Conservation (phyloP, 805 yeast genomes). For the Ogataea siamensis region DNA sequence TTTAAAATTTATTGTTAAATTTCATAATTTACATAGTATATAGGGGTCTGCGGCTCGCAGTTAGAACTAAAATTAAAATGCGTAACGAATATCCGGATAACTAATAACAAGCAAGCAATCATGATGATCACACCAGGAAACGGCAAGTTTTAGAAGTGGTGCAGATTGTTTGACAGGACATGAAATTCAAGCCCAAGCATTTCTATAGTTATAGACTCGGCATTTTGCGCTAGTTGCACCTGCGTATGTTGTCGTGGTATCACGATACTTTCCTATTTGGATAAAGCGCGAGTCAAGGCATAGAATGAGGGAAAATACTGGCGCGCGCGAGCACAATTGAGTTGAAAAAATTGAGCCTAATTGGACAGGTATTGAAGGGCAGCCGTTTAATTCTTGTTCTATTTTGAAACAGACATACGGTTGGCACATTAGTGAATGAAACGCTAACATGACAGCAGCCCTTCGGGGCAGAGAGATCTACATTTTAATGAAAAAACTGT, state of each 20-base stretch:
- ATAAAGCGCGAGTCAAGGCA: neutral
- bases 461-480: neutral
- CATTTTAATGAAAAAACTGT: neutral
- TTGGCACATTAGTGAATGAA: neutral
- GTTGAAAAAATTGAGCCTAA: neutral
- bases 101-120: neutral
- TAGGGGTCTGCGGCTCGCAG: slow-evolving; percentile 3
- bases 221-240: neutral
- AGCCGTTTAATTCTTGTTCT: neutral
- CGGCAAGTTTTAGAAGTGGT: neutral
- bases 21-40: neutral
- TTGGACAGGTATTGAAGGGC: neutral
- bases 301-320: no score
- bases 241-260: neutral
- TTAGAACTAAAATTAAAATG: neutral
- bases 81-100: neutral
- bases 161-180: neutral
- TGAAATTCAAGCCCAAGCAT: neutral
- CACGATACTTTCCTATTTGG: neutral
- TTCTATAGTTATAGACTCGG: neutral
- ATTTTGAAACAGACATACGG: neutral
- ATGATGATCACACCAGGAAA: no score
- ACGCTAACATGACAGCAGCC: neutral
- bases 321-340: neutral
- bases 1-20: neutral